Evolutionary conservation across 2,329 filamentous ascomycete genomes (phyloP), one percentile per base, ranked within the genome.

Genomic region (Proliferodiscus dingleyae): DNA sequence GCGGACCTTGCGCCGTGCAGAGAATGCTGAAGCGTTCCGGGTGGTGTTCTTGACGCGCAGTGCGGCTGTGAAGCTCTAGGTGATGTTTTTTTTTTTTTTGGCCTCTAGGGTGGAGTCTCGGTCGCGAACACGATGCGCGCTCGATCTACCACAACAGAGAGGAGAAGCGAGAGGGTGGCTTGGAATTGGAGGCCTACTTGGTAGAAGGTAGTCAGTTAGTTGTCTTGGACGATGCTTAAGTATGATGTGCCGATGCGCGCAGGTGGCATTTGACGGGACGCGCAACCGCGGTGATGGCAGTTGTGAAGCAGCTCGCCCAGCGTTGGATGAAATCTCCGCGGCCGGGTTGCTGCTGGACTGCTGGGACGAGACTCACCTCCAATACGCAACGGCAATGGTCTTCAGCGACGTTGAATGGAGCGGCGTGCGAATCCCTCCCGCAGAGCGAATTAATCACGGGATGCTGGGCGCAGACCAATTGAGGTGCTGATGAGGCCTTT

Each of bases 401-500:
- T 56, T 42, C 43, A 43, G 43, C 41, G 16, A 36, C 28, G 34
- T 19, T 43, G 43, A 47, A 51, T 50, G 49, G 47, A 52, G 24
- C 28, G 42, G 16, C 47, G 23, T 30, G 41, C 38, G 23, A 49
- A 62, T 57, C 60, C 60, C 51, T 55, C 51, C 61, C 61, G 60
- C 61, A 62, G 58, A 28, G 43, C 22, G 23, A 29, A 44, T 43
- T 33, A 56, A 59, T 63, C 61, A 63, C 53, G 45, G 51, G 59
- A 62, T 58, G 41, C n/a, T n/a, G 22, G 45, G 32, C 16, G 37
- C 50, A 45, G 51, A 47, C 61, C 61, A 63, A 61, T 62, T 61
- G 49, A 41, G 33, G 50, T 48, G 24, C 34, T 41, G 45, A 59
- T 49, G 59, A 57, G 50, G 58, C 45, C 50, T 48, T 49, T 59